A percentile compares a stretch with the other conserved stretches of the same genome.
These are phyloP conservation scores for Plectosphaerella sp. DNA, from an alignment of 2,329 filamentous ascomycete species.

Conservation along the genomic window DNA sequence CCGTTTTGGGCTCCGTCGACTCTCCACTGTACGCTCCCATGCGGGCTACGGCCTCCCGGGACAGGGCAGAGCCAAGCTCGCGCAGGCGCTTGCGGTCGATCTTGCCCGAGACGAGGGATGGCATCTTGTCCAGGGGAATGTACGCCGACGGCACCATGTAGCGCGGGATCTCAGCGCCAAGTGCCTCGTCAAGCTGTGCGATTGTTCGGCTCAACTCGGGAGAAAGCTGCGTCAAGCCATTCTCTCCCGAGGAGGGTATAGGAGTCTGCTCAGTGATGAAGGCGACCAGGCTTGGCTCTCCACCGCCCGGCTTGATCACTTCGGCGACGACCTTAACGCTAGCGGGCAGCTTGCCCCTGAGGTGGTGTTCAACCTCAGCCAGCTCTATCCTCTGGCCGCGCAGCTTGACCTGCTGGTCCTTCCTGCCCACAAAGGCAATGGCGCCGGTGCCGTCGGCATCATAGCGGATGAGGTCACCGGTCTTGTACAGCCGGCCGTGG, in stretches of 20 bases:
- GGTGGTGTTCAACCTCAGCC: constrained; percentile 46
- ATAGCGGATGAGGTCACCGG: constrained; percentile 55
- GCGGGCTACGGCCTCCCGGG: constrained; percentile 32
- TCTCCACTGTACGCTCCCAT: constrained; percentile 23
- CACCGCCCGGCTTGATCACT: constrained; percentile 40
- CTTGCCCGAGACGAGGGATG: constrained; percentile 43
- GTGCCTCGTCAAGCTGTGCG: constrained; percentile 22
- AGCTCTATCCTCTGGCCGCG: constrained; percentile 62
- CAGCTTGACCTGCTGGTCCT: constrained; percentile 66
- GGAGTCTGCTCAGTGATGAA: constrained; percentile 33
- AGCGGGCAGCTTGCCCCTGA: constrained; percentile 36
- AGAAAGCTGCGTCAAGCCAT: constrained; percentile 22
- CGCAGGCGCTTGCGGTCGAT: constrained; percentile 44
- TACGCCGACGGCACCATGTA: constrained; percentile 47
- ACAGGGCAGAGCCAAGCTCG: constrained; percentile 36
- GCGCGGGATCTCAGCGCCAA: constrained; percentile 29
- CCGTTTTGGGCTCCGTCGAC: constrained; percentile 30
- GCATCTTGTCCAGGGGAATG: constrained; percentile 39
- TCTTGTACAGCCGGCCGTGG: constrained; percentile 49
- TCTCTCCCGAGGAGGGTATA: constrained; percentile 11
- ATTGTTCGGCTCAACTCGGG: constrained; percentile 24
- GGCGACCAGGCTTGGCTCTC: constrained; percentile 40
- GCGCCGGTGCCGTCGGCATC: constrained; percentile 47
- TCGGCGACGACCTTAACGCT: constrained; percentile 41
- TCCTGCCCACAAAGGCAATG: constrained; percentile 56